Base-by-base conservation (phyloP, 2,329 filamentous ascomycete genomes). In the Beauveria caledonica region DNA sequence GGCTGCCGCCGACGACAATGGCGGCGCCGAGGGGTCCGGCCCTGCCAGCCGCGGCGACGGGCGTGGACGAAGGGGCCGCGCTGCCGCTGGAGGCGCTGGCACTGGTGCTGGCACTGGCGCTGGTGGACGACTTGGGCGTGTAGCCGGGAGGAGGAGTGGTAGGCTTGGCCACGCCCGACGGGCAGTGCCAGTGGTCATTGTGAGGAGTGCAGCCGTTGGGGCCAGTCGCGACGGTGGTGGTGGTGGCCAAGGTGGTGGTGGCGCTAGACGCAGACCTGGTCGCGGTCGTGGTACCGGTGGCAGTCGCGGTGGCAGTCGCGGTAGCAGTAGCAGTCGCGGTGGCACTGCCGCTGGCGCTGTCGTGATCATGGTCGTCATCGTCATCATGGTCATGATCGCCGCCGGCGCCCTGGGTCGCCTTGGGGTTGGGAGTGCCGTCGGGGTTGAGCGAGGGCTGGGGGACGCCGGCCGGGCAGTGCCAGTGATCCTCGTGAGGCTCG, bases 101-200 rank as follows among this genome's bases (percentile, higher is more conserved):
- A n/a, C 33, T 25, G 42, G 11, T 46, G 13, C 9, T 48, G 21
- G 46, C 27, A 13, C 51, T n/a, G 19, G 19, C 40, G 27, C 21
- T 27, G 19, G 27, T 42, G 9, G 54, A 57, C 7, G 54, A 11
- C 6, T 33, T 29, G n/a, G 48, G 40, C 13, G 60, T 54, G 23
- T 46, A 56, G n/a, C 52, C 51, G 3, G 57, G 39, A 54, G 62
- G 62, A 52, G 62, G 58, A 7, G 45, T 56, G 23, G 53, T 60
- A 1, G 51, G 61, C 60, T 52, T 53, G 5, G 61, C 39, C 4
- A 65, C 62, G n/a, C 64, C 66, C 2, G 25, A 10, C n/a, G 25
- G 42, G 42, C 42, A 46, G 40, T 57, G 42, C 53, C 53, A 61
- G 60, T 61, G 60, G 21, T 62, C 60, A 13, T 42, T 49, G 44